Conservation (phyloP, 208 protist species). For the Trypanosoma rangeli region DNA sequence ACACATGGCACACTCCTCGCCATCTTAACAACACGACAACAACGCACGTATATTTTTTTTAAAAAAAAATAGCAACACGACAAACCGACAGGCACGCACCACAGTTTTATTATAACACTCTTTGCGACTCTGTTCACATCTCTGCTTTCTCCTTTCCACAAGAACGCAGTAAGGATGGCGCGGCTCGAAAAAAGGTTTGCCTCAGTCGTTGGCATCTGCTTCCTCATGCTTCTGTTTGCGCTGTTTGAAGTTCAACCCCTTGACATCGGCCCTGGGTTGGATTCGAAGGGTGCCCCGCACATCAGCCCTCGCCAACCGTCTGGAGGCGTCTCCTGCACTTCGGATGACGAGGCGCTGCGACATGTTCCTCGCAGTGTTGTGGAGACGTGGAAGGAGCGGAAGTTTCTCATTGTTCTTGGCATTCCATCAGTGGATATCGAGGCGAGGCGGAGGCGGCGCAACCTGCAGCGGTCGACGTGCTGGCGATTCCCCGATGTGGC, state of each 20-base stretch:
- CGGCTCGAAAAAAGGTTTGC: background rate
- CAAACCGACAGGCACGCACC: too few species aligned
- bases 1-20: too few species aligned
- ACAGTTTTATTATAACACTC: too few species aligned
- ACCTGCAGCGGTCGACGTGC: conserved; percentile 46
- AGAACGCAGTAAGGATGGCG: background rate
- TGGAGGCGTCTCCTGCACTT: background rate
- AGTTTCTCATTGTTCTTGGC: conserved; percentile 39
- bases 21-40: too few species aligned
- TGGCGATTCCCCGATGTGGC: conserved; percentile 40
- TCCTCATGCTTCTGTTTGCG: background rate
- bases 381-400: background rate
- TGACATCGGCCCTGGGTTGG: background rate
- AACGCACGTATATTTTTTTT: too few species aligned
- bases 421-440: conserved; percentile 45
- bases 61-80: too few species aligned
- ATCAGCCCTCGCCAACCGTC: background rate
- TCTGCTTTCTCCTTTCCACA: background rate
- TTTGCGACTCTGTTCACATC: conserved; percentile 26
- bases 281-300: background rate
- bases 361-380: conserved; percentile 8
- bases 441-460: conserved; percentile 21
- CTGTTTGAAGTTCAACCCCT: background rate
- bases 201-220: background rate
- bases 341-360: background rate